Base-by-base conservation (phyloP, 306 rosid genomes). In the Cicer bijugum region DNA sequence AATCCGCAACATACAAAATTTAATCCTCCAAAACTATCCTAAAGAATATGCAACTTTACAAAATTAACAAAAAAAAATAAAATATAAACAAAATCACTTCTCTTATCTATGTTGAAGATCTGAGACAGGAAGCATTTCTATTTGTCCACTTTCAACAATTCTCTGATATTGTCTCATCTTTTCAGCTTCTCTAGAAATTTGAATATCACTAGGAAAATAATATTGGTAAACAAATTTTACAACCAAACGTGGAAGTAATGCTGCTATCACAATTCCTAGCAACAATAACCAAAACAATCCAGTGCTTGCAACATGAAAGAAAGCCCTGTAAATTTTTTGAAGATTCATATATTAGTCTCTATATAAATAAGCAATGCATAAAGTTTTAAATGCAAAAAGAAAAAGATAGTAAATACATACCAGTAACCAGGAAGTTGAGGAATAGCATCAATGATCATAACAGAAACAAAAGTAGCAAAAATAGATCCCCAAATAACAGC, bases 401-500 rank as follows among this genome's bases (percentile, higher is more conserved):
- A 38, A 45, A 46, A 47, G 33, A 71, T 15, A 46, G 77, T 37
- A 58, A n/a, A 33, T 2, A 33, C 90, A 43, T 87, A 94, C 97
- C 99, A 91, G 89, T 87, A 94, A 57, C 99, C 96, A 63, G 86
- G 76, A 39, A 91, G 81, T 6, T 61, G 14, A 9, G 88, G 88
- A 45, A 94, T 0, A 64, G 92, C 91, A 81, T 91, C 99, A 44
- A 94, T 82, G 85, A 94, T 65, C 47, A 84, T 52, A 73, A 94
- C 88, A 72, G 89, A 69, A 48, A 91, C 80, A 88, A 87, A 85
- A 57, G 99, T 94, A 4, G 97, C 97, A 76, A 79, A 12, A 10
- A 90, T 86, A 40, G 99, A 91, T 14, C 97, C 99, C 99, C 99
- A 94, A 67, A 94, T 86, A 68, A 83, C 78, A 35, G 81, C 87